phyloP scores from a whole-genome alignment of 495 filamentous ascomycete genomes.

The Xylaria telfairii region DNA sequence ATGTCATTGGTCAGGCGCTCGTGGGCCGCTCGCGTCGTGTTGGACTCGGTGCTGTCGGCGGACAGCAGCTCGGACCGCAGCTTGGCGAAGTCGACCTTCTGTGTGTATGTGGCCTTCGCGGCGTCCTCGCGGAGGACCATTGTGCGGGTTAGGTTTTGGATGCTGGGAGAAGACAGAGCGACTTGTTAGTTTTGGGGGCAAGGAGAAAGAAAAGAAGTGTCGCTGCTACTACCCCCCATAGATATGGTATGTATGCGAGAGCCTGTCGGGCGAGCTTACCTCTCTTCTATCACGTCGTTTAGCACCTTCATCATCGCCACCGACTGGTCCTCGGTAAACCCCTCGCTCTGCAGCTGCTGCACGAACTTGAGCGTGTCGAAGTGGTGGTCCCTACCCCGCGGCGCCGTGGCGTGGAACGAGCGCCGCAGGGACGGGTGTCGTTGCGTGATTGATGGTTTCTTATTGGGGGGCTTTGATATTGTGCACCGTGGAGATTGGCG shows the following conservation, averaged over 20 bases:
- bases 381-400: constrained; percentile 78
- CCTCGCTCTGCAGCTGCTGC: constrained; percentile 84
- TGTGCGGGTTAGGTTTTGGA: constrained; percentile 96
- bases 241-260: too few relatives aligned
- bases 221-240: too few relatives aligned
- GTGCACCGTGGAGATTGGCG: background rate
- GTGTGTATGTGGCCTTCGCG: constrained; percentile 88
- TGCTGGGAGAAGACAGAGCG: constrained; percentile 52
- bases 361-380: constrained; percentile 99
- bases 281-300: constrained; percentile 96
- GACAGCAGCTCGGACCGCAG: constrained; percentile 91
- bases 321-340: constrained; percentile 93
- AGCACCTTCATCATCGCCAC: constrained; percentile 97
- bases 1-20: constrained; percentile 94
- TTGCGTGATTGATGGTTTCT: constrained; percentile 30
- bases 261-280: too few relatives aligned
- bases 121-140: constrained; percentile 98
- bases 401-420: constrained; percentile 74
- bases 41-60: constrained; percentile 86
- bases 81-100: constrained; percentile 99
- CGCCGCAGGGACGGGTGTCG: constrained; percentile 42
- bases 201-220: background rate
- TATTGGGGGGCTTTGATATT: constrained; percentile 7
- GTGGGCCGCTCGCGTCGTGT: constrained; percentile 86
- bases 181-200: constrained; percentile 12